These are phyloP conservation scores for Septoria linicola DNA, from an alignment of 2,329 filamentous ascomycete species.

Conservation along the genomic window DNA sequence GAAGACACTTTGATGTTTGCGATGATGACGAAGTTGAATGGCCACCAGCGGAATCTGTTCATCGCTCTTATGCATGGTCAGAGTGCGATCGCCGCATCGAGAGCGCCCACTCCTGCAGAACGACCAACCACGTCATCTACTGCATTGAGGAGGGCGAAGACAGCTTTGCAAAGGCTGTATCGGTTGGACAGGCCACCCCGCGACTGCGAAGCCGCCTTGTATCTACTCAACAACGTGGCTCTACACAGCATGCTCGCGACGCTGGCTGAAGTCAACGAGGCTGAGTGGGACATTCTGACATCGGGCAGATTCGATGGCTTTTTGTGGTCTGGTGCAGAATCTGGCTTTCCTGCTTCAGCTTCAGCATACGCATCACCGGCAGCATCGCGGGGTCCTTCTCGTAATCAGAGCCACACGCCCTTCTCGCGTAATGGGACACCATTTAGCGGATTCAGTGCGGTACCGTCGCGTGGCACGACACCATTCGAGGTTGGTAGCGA, in stretches of 20 bases:
- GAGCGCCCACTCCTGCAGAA: conserved; percentile 65
- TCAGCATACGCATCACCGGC: conserved; percentile 32
- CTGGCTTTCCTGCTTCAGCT: conserved; percentile 40
- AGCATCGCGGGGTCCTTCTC: conserved; percentile 36
- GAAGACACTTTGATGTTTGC: conserved; percentile 93
- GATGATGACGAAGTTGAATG: conserved; percentile 81
- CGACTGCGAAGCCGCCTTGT: conserved; percentile 82
- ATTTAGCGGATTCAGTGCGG: conserved; percentile 59
- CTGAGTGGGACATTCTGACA: conserved; percentile 95
- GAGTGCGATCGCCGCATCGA: conserved; percentile 51
- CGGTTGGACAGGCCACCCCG: conserved; percentile 70
- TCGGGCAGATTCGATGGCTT: conserved; percentile 96
- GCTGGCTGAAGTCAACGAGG: conserved; percentile 78
- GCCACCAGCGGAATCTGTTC: conserved; percentile 75
- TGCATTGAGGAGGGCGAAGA: conserved; percentile 70
- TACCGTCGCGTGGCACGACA: conserved; percentile 50
- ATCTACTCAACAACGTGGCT: conserved; percentile 75
- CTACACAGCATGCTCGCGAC: conserved; percentile 86
- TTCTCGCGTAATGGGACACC: conserved; percentile 50
- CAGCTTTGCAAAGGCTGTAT: conserved; percentile 82
- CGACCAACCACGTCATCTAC: conserved; percentile 52
- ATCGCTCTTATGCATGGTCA: conserved; percentile 71
- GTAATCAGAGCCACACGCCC: conserved; percentile 46
- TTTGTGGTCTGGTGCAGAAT: conserved; percentile 86
- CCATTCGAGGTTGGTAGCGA: conserved; percentile 43